phyloP scores from a whole-genome alignment of 352 stramenopile species.

The Phytophthora sansomeana region DNA sequence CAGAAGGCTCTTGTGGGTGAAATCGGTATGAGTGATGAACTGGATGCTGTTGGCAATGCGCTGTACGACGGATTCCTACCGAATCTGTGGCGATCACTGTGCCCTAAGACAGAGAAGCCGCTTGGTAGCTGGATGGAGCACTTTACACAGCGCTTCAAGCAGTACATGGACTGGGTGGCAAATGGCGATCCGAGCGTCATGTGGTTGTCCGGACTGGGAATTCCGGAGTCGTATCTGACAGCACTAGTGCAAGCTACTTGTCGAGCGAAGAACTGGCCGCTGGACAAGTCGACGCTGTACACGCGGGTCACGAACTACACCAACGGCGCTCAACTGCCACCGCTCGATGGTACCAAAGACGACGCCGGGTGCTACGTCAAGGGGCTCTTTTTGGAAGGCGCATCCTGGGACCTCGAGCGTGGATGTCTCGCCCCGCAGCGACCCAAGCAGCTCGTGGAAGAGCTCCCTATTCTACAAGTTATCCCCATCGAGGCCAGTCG shows the following conservation, averaged over 20 bases:
- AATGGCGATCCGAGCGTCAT: conserved; percentile 92
- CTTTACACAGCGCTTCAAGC: conserved; percentile 87
- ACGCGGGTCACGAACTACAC: conserved; percentile 93
- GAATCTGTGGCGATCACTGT: conserved; percentile 90
- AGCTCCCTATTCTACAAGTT: conserved; percentile 95
- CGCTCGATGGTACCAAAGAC: conserved; percentile 40
- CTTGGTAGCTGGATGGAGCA: conserved; percentile 97
- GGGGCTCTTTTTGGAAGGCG: conserved; percentile 94
- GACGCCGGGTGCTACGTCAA: conserved; percentile 93
- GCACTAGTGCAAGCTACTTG: conserved; percentile 96
- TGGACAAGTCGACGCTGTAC: conserved; percentile 96
- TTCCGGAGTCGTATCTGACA: conserved; percentile 96
- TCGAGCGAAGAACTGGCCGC: conserved; percentile 92
- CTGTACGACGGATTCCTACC: conserved; percentile 96
- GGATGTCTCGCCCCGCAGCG: conserved; percentile 85
- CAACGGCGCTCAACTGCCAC: conserved; percentile 61
- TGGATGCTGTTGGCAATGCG: conserved; percentile 92
- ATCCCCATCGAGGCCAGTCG: conserved; percentile 96
- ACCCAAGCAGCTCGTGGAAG: conserved; percentile 95
- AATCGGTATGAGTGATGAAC: conserved; percentile 96
- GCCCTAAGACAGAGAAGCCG: conserved; percentile 94
- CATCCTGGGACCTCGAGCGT: conserved; percentile 90
- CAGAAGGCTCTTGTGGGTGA: conserved; percentile 94
- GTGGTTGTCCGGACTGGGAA: conserved; percentile 95
- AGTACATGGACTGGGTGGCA: conserved; percentile 94